These are phyloP conservation scores for Vicia villosa DNA, from an alignment of 306 rosid genomes.

Conservation along the genomic window DNA sequence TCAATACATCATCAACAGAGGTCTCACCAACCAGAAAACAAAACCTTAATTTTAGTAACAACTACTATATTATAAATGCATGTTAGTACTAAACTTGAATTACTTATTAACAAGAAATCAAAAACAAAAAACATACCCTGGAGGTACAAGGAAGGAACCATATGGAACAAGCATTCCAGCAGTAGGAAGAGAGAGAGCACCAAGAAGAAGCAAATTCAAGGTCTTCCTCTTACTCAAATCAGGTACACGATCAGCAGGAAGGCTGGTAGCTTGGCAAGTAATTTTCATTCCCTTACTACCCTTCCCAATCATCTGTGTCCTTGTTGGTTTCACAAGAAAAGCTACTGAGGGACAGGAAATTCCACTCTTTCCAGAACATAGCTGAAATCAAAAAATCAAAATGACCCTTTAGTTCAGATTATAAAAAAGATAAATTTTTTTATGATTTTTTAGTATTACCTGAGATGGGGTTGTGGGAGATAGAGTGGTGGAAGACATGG, in stretches of 20 bases:
- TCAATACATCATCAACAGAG: background rate
- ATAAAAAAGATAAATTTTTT: background rate
- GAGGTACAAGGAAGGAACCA: slow-evolving; percentile 76
- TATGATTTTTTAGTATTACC: slow-evolving; percentile 38
- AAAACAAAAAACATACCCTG: slow-evolving; percentile 55
- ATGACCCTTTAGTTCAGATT: background rate
- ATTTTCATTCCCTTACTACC: slow-evolving; percentile 43
- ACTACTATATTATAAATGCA: background rate
- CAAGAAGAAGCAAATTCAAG: slow-evolving; percentile 84
- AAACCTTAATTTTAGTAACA: background rate
- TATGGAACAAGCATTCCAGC: slow-evolving; percentile 80
- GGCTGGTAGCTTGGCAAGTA: slow-evolving; percentile 69
- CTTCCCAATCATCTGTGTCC: slow-evolving; percentile 52
- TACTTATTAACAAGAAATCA: background rate
- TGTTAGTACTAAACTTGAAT: background rate
- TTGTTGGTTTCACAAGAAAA: slow-evolving; percentile 47
- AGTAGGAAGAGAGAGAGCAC: slow-evolving; percentile 74
- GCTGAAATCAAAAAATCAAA: slow-evolving; percentile 44
- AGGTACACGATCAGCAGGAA: slow-evolving; percentile 85
- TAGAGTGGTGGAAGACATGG: slow-evolving; percentile 79
- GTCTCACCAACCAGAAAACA: background rate
- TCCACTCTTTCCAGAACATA: slow-evolving; percentile 70
- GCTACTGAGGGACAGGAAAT: slow-evolving; percentile 57
- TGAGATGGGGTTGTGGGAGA: slow-evolving; percentile 68
- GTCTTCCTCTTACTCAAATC: slow-evolving; percentile 83